Evolutionary conservation across 1,139 yeast genomes (phyloP), one percentile per base, ranked within the genome.

Genomic region (Sugiyamaella xylanicola): DNA sequence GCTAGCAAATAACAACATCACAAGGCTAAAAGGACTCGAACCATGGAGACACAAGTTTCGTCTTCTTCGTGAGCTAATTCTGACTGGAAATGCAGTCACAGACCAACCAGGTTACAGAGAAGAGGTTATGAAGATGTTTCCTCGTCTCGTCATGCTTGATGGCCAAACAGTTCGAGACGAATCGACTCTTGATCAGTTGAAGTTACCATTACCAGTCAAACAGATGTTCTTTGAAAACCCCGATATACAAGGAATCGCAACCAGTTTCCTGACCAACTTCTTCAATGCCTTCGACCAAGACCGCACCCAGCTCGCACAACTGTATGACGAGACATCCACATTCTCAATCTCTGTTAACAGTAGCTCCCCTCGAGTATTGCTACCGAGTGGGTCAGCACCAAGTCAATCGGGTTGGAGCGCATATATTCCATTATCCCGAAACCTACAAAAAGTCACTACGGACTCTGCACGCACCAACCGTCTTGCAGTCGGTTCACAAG

Each of bases 241-340:
- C n/a, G 89, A 84, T 42, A 77, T 90, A 42, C 89, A 86, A 59
- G 76, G 77, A 51, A 74, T 89, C 51, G 85, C 95, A 1, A 85
- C 92, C 29, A 83, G 79, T 64, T 95, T 93, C 70, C 77, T 92
- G 7, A 72, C 92, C 17, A 85, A 87, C 64, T 92, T 81, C 70
- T 76, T 87, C 59, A 83, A 85, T 56, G 74, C 86, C 50, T 93
- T 96, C 95, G 99, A 93, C 72, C 67, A 80, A 4, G 85, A 88
- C 68, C 77, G 99, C 60, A 69, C 77, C 13, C 92, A 86, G 54
- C 75, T 93, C 50, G 70, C 86, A 71, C 80, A 81, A 41, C 75
- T 93, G 42, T 93, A 93, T 68, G 91, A 95, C 57, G 82, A 82
- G 52, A 87, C 86, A 65, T 90, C 97, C 0, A 91, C 87, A 66